phyloP scores from a whole-genome alignment of 2,329 filamentous ascomycete genomes.

The Fusarium sp. region DNA sequence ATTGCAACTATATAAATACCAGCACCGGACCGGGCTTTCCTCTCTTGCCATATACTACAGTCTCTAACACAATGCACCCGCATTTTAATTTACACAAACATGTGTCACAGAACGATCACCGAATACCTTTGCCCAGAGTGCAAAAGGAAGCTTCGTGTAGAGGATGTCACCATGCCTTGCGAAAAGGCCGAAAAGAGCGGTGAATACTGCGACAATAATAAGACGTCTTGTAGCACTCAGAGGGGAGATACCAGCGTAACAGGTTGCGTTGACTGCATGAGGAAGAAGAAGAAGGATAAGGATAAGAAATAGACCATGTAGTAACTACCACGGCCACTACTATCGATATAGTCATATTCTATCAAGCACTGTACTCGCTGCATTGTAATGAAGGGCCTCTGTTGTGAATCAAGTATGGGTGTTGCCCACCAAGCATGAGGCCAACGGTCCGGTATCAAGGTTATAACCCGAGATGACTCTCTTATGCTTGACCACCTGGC shows the following conservation, averaged over 20 bases:
- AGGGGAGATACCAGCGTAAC: not conserved
- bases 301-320: too few species aligned
- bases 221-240: not conserved
- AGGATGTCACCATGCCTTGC: not conserved
- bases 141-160: not conserved
- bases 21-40: too few species aligned
- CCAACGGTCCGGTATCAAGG: too few species aligned
- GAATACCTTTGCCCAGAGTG: not conserved
- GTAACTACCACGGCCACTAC: not conserved
- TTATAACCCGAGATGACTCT: too few species aligned
- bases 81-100: not conserved
- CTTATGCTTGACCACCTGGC: too few species aligned
- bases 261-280: not conserved
- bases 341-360: not conserved
- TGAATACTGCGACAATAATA: not conserved
- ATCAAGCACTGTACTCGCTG: fast-evolving
- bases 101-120: not conserved
- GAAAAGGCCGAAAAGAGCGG: not conserved
- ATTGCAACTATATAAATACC: too few species aligned
- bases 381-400: too few species aligned
- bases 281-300: not conserved
- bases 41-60: too few species aligned
- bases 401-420: too few species aligned
- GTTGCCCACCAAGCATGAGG: too few species aligned
- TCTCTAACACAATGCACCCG: too few species aligned